Evolutionary conservation across 2,329 filamentous ascomycete genomes (phyloP).

Genomic region (Bisporella sp.): DNA sequence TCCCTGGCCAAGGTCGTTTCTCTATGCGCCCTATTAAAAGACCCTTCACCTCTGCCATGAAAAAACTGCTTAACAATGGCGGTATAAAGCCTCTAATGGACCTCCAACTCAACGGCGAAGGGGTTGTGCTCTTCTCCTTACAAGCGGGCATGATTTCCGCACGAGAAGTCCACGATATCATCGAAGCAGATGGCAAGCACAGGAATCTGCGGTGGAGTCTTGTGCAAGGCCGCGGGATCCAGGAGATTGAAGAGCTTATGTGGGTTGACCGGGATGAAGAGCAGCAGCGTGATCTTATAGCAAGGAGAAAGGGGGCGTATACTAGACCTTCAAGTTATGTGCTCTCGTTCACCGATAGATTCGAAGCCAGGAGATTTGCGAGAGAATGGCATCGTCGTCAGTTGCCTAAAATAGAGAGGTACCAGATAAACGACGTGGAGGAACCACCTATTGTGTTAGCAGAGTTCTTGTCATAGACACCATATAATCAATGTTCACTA

Average conservation of each 20-base stretch:
- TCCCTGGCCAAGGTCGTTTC: constrained; percentile 33
- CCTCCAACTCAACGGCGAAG: constrained; percentile 14
- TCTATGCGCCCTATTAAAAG: constrained; percentile 27
- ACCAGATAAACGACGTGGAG: no score
- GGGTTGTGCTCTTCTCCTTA: constrained; percentile 23
- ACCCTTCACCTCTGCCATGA: constrained; percentile 27
- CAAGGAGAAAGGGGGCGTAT: neutral
- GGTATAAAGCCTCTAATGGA: constrained; percentile 20
- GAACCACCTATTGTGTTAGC: no score
- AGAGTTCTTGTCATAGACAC: no score
- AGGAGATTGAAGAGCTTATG: no score
- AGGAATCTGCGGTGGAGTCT: constrained; percentile 28
- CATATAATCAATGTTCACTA: no score
- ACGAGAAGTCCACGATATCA: constrained; percentile 13
- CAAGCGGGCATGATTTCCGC: constrained; percentile 14
- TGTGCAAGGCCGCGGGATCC: constrained; percentile 1
- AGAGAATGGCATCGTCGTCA: constrained; percentile 43
- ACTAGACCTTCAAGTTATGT: constrained; percentile 21
- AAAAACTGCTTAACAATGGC: constrained; percentile 29
- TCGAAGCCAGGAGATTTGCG: constrained; percentile 37
- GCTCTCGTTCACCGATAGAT: constrained; percentile 23
- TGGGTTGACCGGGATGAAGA: constrained; percentile 1
- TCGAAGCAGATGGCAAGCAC: constrained; percentile 21
- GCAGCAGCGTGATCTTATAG: neutral
- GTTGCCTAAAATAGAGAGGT: constrained; percentile 25